Evolutionary conservation across 2,329 filamentous ascomycete species (phyloP), one percentile per base, ranked within the genome.

Genomic region (Exophiala oligosperma): DNA sequence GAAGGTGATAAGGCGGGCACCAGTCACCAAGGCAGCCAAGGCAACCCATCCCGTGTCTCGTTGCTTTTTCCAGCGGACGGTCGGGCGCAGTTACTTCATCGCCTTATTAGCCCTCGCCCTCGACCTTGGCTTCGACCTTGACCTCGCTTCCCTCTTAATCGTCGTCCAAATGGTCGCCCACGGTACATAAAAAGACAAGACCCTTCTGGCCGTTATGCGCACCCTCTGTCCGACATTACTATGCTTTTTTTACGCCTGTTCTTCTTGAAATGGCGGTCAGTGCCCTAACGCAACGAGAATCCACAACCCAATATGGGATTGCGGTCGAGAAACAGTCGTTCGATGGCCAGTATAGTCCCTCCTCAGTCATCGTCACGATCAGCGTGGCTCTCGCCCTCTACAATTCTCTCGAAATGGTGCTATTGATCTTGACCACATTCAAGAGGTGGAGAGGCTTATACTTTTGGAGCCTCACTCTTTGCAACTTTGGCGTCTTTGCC

Each of bases 361-460:
- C 67, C 14, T 68, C 74, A 54, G 67, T 78, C 59, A 69, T 72
- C 54, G 76, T 80, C 60, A 73, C 72, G 8, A 72, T 76, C 12
- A 76, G 72, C 3, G 40, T 43, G 40, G 40, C 40, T 43, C 69
- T 81, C 41, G 74, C 77, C 38, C 76, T 76, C 70, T 81, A 81
- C 64, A 81, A 80, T 60, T 74, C 76, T 46, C 69, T 79, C 43
- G 79, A 81, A 56, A 74, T 81, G 32, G 70, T 77, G 57, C 69
- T 79, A 46, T 73, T 79, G 37, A 71, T 80, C 57, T 77, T 77
- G 48, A 71, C 75, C 56, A 79, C 76, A 3, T 81, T 81, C 61
- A 74, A 73, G 44, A 66, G 73, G 53, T 76, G 75, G 50, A 71
- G 67, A 40, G 77, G 78, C 4, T 71, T 80, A 24, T 81, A 81